Evolutionary conservation across 371 early-diverging fungal genomes (phyloP).

Genomic region (Lichtheimia ornata): DNA sequence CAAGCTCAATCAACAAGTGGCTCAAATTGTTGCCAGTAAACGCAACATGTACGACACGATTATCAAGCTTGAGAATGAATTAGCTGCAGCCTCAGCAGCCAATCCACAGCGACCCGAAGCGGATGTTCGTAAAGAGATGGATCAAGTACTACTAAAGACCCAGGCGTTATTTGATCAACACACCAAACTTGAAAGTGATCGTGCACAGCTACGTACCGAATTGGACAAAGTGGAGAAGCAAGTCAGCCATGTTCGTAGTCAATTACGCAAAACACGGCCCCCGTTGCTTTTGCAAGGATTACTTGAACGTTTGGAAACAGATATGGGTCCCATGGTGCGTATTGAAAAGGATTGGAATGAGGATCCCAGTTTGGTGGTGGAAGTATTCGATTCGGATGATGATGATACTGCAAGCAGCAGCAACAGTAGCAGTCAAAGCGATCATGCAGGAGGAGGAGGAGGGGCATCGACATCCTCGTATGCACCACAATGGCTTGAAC

Average conservation of each 20-base stretch:
- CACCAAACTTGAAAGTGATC: slow-evolving; percentile 26
- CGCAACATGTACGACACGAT: slow-evolving; percentile 55
- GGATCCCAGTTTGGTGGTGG: slow-evolving; percentile 48
- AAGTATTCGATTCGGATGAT: slow-evolving; percentile 29
- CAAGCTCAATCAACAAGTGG: slow-evolving; percentile 38
- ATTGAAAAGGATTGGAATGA: slow-evolving; percentile 54
- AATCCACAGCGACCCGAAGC: slow-evolving; percentile 8
- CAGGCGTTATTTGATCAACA: slow-evolving; percentile 40
- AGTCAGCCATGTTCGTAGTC: slow-evolving; percentile 34
- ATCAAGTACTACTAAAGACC: slow-evolving; percentile 31
- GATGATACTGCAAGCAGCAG: slow-evolving; percentile 7
- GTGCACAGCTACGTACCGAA: slow-evolving; percentile 34
- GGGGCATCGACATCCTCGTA: not conserved
- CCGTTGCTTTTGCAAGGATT: slow-evolving; percentile 55
- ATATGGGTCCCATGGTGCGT: slow-evolving; percentile 26
- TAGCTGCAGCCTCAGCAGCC: slow-evolving; percentile 1
- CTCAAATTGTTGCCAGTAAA: slow-evolving; percentile 43
- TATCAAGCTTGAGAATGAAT: slow-evolving; percentile 44
- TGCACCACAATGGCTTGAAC: slow-evolving; percentile 14
- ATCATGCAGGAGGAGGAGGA: not conserved
- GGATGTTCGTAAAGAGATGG: slow-evolving; percentile 27
- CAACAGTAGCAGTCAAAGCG: not conserved
- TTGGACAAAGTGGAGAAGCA: slow-evolving; percentile 32
- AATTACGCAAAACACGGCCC: slow-evolving; percentile 51
- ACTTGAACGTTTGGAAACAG: slow-evolving; percentile 54